A percentile compares a stretch with the other conserved stretches of the same genome.
These are phyloP conservation scores for Nigrospora osmanthi DNA, from an alignment of 2,329 filamentous ascomycete species.

Conservation along the genomic window DNA sequence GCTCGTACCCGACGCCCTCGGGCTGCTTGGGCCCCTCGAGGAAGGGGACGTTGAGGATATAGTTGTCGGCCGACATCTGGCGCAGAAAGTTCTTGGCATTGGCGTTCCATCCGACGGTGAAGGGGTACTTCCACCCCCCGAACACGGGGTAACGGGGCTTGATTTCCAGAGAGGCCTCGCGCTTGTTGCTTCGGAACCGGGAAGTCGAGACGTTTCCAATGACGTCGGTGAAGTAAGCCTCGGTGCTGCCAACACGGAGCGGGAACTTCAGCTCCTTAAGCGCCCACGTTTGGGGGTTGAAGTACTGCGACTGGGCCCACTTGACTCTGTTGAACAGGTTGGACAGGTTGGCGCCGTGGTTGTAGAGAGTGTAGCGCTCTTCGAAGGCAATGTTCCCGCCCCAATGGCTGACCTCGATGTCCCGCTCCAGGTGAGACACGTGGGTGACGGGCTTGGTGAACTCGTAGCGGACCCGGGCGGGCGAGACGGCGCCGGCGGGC, in stretches of 20 bases:
- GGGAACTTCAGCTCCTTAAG: conserved; percentile 77
- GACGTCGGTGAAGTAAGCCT: conserved; percentile 91
- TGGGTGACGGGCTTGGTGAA: conserved; percentile 89
- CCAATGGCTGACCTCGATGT: conserved; percentile 96
- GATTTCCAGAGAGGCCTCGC: conserved; percentile 78
- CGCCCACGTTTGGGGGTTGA: conserved; percentile 68
- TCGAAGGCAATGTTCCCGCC: conserved; percentile 93
- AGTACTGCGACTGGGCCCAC: conserved; percentile 66
- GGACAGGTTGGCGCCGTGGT: conserved; percentile 74
- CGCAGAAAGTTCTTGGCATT: conserved; percentile 72
- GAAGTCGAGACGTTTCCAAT: conserved; percentile 97
- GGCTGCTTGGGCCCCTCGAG: conserved; percentile 81
- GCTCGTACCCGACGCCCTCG: conserved; percentile 82
- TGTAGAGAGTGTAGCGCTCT: conserved; percentile 82
- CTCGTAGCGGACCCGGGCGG: conserved; percentile 80
- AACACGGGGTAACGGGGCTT: conserved; percentile 96
- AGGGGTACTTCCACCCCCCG: conserved; percentile 96
- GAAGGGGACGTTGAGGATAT: conserved; percentile 84
- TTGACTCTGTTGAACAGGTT: conserved; percentile 69
- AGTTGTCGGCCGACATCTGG: conserved; percentile 57
- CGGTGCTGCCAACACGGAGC: conserved; percentile 68
- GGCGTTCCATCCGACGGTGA: conserved; percentile 93
- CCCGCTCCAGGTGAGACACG: conserved; percentile 72
- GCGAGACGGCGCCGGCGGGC: conserved; percentile 66
- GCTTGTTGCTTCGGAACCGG: conserved; percentile 68